Conservation (phyloP, 179 eudicot species). For the Amaranthus tricolor region DNA sequence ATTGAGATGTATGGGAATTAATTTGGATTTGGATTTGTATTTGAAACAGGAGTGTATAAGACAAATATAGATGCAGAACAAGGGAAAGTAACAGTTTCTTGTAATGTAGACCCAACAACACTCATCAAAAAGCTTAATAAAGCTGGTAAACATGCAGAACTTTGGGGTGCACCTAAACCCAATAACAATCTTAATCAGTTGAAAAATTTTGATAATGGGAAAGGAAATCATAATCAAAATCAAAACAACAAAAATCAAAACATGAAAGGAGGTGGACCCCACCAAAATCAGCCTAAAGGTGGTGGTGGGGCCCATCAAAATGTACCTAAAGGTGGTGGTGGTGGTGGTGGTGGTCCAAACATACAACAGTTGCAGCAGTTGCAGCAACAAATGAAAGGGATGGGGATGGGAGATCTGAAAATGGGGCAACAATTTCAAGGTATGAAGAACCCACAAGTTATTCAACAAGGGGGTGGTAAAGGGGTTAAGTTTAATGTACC, state of each 20-base stretch:
- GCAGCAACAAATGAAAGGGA: constrained; percentile 37
- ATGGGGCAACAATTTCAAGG: constrained; percentile 32
- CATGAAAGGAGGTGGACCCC: constrained; percentile 14
- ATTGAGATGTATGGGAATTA: too few species aligned
- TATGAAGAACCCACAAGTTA: constrained; percentile 24
- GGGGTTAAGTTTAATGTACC: constrained; percentile 26
- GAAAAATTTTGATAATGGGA: constrained; percentile 23
- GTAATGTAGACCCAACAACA: constrained; percentile 63
- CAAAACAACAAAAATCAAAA: constrained; percentile 4
- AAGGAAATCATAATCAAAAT: constrained; percentile 12
- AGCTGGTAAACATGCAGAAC: constrained; percentile 84
- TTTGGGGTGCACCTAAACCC: constrained; percentile 61
- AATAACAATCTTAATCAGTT: constrained; percentile 17
- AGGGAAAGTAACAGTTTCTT: constrained; percentile 88
- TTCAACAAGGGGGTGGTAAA: constrained; percentile 19
- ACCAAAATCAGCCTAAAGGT: constrained; percentile 33
- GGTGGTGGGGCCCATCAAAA: constrained; percentile 25
- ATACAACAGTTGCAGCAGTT: constrained; percentile 29
- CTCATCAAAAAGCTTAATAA: constrained; percentile 83
- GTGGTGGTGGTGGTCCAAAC: constrained; percentile 23
- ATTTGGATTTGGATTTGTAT: background rate
- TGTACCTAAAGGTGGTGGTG: constrained; percentile 27
- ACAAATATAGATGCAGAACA: constrained; percentile 72
- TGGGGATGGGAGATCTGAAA: constrained; percentile 31
- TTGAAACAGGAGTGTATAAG: constrained; percentile 67